These are phyloP conservation scores for Styphnolobium japonicum DNA, from an alignment of 306 rosid genomes.

Conservation along the genomic window DNA sequence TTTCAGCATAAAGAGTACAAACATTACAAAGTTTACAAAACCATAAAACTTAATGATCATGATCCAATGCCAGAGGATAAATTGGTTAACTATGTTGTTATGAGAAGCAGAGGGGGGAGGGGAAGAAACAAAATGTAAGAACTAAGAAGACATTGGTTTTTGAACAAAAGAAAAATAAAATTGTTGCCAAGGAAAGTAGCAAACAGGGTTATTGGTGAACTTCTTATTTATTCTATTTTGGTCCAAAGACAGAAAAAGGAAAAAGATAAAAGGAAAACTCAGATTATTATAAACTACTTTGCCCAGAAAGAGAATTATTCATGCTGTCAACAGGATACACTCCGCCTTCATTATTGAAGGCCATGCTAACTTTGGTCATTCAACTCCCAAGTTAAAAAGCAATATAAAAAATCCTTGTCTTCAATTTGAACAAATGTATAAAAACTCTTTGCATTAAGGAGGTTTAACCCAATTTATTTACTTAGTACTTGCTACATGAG, in stretches of 20 bases:
- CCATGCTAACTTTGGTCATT: neutral
- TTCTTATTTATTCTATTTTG: neutral
- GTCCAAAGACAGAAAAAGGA: neutral
- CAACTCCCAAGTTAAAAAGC: neutral
- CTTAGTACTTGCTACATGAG: neutral
- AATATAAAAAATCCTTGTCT: neutral
- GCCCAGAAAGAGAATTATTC: neutral
- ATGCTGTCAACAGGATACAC: neutral
- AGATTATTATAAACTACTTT: neutral
- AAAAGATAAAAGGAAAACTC: neutral
- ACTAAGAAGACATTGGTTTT: neutral
- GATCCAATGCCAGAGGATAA: too few relatives aligned
- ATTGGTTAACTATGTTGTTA: neutral
- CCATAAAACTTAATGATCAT: neutral
- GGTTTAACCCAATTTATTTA: neutral
- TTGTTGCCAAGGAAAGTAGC: neutral
- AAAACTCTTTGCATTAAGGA: neutral
- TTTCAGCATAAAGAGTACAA: slow-evolving; percentile 24
- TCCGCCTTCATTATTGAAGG: neutral
- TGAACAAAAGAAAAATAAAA: neutral
- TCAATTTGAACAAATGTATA: neutral
- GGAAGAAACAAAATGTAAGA: neutral
- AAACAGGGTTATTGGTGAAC: neutral
- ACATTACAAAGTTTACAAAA: neutral
- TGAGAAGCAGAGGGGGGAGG: neutral